A percentile compares a stretch with the other conserved stretches of the same genome.
Evolutionary conservation across 2,329 filamentous ascomycete genomes (phyloP).

Genomic region (Alternaria hordeiaustralica): DNA sequence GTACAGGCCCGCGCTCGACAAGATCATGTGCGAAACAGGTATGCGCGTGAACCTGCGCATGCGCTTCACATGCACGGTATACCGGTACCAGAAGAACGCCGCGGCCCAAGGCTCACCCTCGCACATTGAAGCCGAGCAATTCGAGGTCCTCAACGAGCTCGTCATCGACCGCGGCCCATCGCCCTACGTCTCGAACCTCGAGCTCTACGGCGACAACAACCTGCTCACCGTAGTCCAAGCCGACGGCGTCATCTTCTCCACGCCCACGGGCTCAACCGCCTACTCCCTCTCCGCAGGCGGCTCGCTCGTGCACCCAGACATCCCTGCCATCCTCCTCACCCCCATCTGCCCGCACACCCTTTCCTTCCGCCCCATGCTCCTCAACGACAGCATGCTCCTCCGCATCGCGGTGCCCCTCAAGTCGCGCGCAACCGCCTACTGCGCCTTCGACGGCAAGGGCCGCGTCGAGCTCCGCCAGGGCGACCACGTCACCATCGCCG

Average conservation of each 20-base stretch:
- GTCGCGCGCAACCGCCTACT: slow-evolving; percentile 92
- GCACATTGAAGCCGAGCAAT: slow-evolving; percentile 86
- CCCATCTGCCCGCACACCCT: slow-evolving; percentile 97
- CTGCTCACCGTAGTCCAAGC: slow-evolving; percentile 95
- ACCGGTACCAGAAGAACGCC: slow-evolving; percentile 64
- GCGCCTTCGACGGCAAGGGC: slow-evolving; percentile 96
- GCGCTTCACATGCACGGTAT: slow-evolving; percentile 98
- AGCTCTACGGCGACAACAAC: slow-evolving; percentile 94
- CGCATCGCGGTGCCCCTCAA: slow-evolving; percentile 84
- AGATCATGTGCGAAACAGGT: slow-evolving; percentile 89
- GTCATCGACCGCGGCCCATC: slow-evolving; percentile 97
- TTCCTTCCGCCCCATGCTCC: slow-evolving; percentile 96
- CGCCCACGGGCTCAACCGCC: slow-evolving; percentile 86
- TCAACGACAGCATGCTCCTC: slow-evolving; percentile 92
- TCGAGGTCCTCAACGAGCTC: slow-evolving; percentile 97
- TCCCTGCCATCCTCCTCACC: slow-evolving; percentile 93
- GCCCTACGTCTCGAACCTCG: slow-evolving; percentile 94
- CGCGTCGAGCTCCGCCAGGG: slow-evolving; percentile 91
- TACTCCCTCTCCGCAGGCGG: slow-evolving; percentile 96
- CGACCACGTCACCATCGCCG: slow-evolving; percentile 94
- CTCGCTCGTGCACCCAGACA: slow-evolving; percentile 93
- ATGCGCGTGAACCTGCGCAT: slow-evolving; percentile 98
- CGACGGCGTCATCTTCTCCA: slow-evolving; percentile 97
- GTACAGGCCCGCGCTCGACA: slow-evolving; percentile 85
- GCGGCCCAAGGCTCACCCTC: slow-evolving; percentile 63